A percentile compares a stretch with the other conserved stretches of the same genome.
Evolutionary conservation across 495 filamentous ascomycete genomes (phyloP).

Genomic region (Aspergillus cristatus): DNA sequence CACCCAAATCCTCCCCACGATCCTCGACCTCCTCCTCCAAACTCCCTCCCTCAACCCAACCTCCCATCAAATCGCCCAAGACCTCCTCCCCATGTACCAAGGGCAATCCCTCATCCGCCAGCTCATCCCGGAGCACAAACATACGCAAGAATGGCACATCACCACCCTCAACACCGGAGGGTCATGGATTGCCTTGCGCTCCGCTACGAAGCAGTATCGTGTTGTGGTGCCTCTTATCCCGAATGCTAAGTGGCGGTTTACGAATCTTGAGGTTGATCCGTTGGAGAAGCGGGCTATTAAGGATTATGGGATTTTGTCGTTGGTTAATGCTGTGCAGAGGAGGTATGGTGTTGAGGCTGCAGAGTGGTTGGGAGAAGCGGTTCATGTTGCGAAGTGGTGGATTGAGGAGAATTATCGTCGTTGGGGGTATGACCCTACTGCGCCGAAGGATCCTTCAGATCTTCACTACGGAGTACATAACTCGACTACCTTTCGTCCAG

Average conservation of each 20-base stretch:
- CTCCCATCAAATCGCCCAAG: slow-evolving; percentile 13
- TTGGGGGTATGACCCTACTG: slow-evolving; percentile 11
- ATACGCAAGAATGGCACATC: slow-evolving; percentile 30
- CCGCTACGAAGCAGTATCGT: slow-evolving; percentile 23
- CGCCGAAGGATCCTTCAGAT: not conserved
- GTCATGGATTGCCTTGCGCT: slow-evolving; percentile 23
- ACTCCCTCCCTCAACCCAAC: slow-evolving; percentile 22
- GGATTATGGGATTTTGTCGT: slow-evolving; percentile 11
- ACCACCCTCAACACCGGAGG: slow-evolving; percentile 34
- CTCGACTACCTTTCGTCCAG: too few relatives aligned
- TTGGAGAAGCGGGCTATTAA: slow-evolving; percentile 13
- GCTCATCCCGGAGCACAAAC: slow-evolving; percentile 9
- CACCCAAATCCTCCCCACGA: slow-evolving; percentile 29
- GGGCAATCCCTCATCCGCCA: slow-evolving; percentile 33
- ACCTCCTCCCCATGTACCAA: slow-evolving; percentile 30
- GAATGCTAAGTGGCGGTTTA: slow-evolving; percentile 25
- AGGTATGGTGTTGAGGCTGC: slow-evolving; percentile 17
- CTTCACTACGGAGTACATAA: too few relatives aligned
- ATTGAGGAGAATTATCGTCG: slow-evolving; percentile 18
- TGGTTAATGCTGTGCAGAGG: slow-evolving; percentile 15
- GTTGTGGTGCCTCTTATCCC: slow-evolving; percentile 29
- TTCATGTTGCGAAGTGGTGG: slow-evolving; percentile 26
- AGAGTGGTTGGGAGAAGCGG: slow-evolving; percentile 27
- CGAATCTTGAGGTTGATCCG: slow-evolving; percentile 21
- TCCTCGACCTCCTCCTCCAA: slow-evolving; percentile 32